Evolutionary conservation across 495 filamentous ascomycete species (phyloP).

Genomic region (Thermothielavioides terrestris): DNA sequence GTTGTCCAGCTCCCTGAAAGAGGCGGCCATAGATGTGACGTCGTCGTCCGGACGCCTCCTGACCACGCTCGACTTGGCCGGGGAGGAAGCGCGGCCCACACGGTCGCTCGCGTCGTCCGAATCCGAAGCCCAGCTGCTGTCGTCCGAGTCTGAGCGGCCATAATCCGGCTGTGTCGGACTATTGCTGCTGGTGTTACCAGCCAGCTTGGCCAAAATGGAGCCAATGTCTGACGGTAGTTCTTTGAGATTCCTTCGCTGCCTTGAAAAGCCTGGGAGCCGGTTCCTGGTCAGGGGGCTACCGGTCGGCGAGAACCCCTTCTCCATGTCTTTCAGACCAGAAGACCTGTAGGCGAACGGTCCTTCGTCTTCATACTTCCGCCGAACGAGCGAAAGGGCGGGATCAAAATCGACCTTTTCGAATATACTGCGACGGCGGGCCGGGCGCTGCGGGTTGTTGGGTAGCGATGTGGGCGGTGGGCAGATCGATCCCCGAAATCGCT

Average conservation of each 20-base stretch:
- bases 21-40: constrained; percentile 38
- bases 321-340: constrained; percentile 15
- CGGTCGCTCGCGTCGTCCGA: constrained; percentile 41
- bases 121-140: constrained; percentile 38
- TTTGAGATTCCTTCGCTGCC: constrained; percentile 29
- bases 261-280: constrained; percentile 30
- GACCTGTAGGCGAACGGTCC: constrained; percentile 39
- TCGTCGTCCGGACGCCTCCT: constrained; percentile 36
- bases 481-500: constrained; percentile 37
- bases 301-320: constrained; percentile 7
- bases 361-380: constrained; percentile 43
- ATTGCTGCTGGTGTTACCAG: constrained; percentile 16
- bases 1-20: constrained; percentile 40
- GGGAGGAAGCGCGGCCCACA: constrained; percentile 36
- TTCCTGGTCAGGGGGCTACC: constrained; percentile 31
- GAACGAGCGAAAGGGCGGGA: constrained; percentile 36
- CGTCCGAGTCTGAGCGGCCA: constrained; percentile 37
- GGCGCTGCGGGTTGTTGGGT: not conserved
- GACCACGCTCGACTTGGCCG: constrained; percentile 35
- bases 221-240: constrained; percentile 30
- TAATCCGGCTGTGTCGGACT: constrained; percentile 27
- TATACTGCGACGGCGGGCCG: constrained; percentile 26
- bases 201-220: constrained; percentile 19
- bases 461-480: constrained; percentile 15
- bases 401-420: constrained; percentile 46